Conservation (phyloP, 148 eudicot species). For the Rhododendron simsii region DNA sequence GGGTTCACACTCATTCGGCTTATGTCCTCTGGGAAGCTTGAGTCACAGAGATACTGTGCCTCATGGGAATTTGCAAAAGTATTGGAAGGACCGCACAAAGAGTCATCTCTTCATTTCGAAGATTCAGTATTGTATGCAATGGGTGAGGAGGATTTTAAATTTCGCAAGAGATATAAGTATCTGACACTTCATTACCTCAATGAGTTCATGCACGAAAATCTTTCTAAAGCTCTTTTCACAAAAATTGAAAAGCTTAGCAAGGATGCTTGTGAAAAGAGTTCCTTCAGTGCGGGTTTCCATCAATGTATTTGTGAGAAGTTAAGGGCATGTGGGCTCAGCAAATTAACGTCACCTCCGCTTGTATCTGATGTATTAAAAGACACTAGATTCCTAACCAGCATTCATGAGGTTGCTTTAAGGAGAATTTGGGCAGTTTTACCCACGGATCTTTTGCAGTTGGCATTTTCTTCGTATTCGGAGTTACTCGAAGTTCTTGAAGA, state of each 20-base stretch:
- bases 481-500: conserved; percentile 23
- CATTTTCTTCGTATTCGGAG: conserved; percentile 41
- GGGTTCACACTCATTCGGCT: conserved; percentile 64
- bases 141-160: conserved; percentile 37
- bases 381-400: conserved; percentile 45
- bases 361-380: conserved; percentile 41
- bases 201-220: conserved; percentile 37
- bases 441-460: conserved; percentile 39
- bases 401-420: conserved; percentile 53
- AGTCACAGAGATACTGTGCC: conserved; percentile 56
- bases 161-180: conserved; percentile 34
- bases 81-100: conserved; percentile 27
- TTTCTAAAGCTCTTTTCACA: conserved; percentile 26
- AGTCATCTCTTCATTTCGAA: conserved; percentile 21
- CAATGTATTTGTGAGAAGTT: conserved; percentile 44
- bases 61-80: conserved; percentile 30
- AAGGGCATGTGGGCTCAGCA: conserved; percentile 31
- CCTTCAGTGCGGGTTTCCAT: conserved; percentile 26
- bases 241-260: conserved; percentile 21
- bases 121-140: conserved; percentile 37
- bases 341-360: conserved; percentile 22
- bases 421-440: conserved; percentile 52
- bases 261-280: conserved; percentile 9
- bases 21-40: conserved; percentile 77
- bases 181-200: conserved; percentile 48